Base-by-base conservation (phyloP, 345 rosid genomes). In the Viola odorata region DNA sequence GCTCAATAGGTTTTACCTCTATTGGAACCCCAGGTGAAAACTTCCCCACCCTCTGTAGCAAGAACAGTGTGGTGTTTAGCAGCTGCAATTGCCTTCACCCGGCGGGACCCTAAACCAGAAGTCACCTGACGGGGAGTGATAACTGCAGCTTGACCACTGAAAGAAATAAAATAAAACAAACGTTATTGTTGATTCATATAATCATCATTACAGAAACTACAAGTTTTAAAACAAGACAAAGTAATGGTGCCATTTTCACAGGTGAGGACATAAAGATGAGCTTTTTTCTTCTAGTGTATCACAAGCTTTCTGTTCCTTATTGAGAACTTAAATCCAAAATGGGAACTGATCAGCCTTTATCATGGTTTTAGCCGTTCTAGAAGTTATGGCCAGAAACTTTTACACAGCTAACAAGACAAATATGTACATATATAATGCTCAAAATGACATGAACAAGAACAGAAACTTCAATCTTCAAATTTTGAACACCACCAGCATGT, bases 141-240 rank as follows among this genome's bases (percentile, higher is more conserved):
- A 58, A 90, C 95, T 45, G 99, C 97, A 75, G 97, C 99, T 82
- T 94, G 99, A 71, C 99, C 97, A 47, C 99, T 94, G 84, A 73
- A 67, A 82, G 75, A 59, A 59, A 65, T 11, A 64, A 69, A 69
- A 73, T 50, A 69, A 70, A 69, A 62, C 59, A 56, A 23, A 44
- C 55, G 62, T 60, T 63, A 54, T 49, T 32, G 45, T 61, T 60
- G 32, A 61, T 55, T 67, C 47, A 55, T 44, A 55, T 15, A 15
- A 12, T 23, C 53, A 12, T 23, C 53, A 44, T 65, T 11, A 55
- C 52, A 55, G 12, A 62, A 41, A 61, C 32, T 45, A 61, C 14
- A 36, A 49, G 7, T 38, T 12, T 39, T 36, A 55, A 44, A 45
- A 57, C 45, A 57, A 45, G 50, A 45, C 2, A 36, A 17, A 55